phyloP scores from a whole-genome alignment of 2,329 filamentous ascomycete genomes.

The Acrodontium crateriforme region DNA sequence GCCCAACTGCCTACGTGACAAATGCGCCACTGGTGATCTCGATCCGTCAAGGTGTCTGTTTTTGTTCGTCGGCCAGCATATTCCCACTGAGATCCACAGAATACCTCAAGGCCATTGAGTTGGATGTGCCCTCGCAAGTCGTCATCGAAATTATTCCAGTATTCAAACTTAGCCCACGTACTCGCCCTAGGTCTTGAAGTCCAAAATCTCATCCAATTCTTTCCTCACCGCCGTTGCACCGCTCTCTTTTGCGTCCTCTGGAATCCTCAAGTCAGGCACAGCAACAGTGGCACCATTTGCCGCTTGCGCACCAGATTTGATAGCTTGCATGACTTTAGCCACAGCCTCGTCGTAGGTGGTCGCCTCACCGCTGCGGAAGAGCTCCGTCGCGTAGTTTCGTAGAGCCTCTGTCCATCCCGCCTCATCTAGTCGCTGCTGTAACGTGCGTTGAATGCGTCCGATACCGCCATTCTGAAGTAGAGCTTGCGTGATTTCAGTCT shows the following conservation, averaged over 20 bases:
- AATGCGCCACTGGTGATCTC: no score
- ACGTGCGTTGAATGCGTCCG: conserved; percentile 40
- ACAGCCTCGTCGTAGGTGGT: conserved; percentile 44
- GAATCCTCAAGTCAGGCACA: conserved; percentile 17
- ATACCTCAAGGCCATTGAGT: no score
- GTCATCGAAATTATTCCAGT: no score
- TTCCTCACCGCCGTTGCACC: conserved; percentile 38
- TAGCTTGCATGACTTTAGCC: conserved; percentile 36
- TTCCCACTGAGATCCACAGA: no score
- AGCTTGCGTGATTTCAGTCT: conserved; percentile 29
- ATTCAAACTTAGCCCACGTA: no score
- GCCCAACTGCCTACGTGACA: no score
- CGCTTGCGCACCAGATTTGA: conserved; percentile 13
- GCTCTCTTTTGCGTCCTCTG: conserved; percentile 33
- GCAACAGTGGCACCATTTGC: conserved; percentile 8
- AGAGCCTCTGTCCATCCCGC: conserved; percentile 46
- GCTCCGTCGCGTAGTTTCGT: conserved; percentile 38
- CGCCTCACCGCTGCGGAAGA: conserved; percentile 44
- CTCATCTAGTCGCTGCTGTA: conserved; percentile 41
- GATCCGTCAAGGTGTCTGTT: no score
- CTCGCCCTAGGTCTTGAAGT: no score
- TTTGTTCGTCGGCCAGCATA: no score
- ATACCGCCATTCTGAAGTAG: conserved; percentile 37
- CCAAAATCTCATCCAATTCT: conserved; percentile 38
- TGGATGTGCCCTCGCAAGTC: no score